Conservation (phyloP, 371 early-diverging fungal species). For the Choanephora cucurbitarum region DNA sequence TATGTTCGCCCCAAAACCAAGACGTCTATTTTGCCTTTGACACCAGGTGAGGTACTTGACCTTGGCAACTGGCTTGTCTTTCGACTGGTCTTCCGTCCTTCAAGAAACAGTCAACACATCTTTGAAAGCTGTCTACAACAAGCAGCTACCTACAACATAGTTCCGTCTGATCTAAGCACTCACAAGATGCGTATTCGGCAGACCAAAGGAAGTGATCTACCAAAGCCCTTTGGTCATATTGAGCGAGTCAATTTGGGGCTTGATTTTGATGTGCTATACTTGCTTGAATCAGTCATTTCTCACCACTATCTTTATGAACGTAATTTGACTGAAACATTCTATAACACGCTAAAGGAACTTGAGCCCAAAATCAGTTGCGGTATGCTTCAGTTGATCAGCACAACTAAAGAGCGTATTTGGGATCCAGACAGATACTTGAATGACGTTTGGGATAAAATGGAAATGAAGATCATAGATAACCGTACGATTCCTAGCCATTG, state of each 20-base stretch:
- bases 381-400: constrained; percentile 38
- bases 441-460: constrained; percentile 24
- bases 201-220: constrained; percentile 1
- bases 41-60: constrained; percentile 14
- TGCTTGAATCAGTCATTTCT: constrained; percentile 49
- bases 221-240: constrained; percentile 22
- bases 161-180: constrained; percentile 21
- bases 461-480: constrained; percentile 17
- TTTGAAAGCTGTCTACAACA: constrained; percentile 32
- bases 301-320: constrained; percentile 40
- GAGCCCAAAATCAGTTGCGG: constrained; percentile 32
- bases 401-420: constrained; percentile 40
- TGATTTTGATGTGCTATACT: constrained; percentile 46
- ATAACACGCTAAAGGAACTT: constrained; percentile 23
- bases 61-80: constrained; percentile 46
- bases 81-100: constrained; percentile 29
- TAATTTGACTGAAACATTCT: constrained; percentile 45
- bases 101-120: background rate
- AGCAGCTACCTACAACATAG: constrained; percentile 46
- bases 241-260: constrained; percentile 20
- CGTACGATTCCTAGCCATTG: constrained; percentile 52
- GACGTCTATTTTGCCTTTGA: constrained; percentile 21
- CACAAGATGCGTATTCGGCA: constrained; percentile 11
- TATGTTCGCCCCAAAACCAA: background rate
- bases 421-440: constrained; percentile 24